These are phyloP conservation scores for Euphrasia arctica DNA, from an alignment of 305 asterid genomes.

Conservation along the genomic window DNA sequence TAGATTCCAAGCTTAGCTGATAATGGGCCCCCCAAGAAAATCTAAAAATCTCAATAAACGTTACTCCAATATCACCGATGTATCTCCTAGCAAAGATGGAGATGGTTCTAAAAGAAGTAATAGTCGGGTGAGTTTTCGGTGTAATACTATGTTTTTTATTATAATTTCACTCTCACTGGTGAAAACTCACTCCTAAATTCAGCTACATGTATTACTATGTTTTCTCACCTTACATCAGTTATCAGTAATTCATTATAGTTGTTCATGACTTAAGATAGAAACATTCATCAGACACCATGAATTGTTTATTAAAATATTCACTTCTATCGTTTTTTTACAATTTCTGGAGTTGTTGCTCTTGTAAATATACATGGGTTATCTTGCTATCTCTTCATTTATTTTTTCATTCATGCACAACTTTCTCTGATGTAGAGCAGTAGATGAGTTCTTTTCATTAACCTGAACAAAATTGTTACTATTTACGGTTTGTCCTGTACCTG, in stretches of 20 bases:
- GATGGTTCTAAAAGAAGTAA: slow-evolving; percentile 55
- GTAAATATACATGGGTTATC: slow-evolving; percentile 16
- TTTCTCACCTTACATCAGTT: not conserved
- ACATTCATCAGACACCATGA: not conserved
- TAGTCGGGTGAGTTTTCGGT: slow-evolving; percentile 63
- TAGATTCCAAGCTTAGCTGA: slow-evolving; percentile 24
- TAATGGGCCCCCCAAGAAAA: slow-evolving; percentile 84
- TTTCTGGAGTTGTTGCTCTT: slow-evolving; percentile 17
- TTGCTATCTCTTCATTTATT: slow-evolving; percentile 6
- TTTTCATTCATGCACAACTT: not conserved
- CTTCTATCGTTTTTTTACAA: not conserved
- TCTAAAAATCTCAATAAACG: slow-evolving; percentile 67
- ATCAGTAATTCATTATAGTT: not conserved
- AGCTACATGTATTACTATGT: slow-evolving; percentile 6
- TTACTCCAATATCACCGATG: slow-evolving; percentile 44
- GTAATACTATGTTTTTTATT: slow-evolving; percentile 22
- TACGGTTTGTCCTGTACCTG: no score
- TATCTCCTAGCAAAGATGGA: slow-evolving; percentile 75
- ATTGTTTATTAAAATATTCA: slow-evolving; percentile 6
- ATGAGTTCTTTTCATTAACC: no score
- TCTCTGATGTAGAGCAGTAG: no score
- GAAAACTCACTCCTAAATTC: slow-evolving; percentile 19
- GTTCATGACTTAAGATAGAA: slow-evolving; percentile 4
- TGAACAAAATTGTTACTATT: no score
- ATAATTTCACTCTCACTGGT: slow-evolving; percentile 1